Evolutionary conservation across 495 filamentous ascomycete species (phyloP).

Genomic region (Aspergillus panamensis): DNA sequence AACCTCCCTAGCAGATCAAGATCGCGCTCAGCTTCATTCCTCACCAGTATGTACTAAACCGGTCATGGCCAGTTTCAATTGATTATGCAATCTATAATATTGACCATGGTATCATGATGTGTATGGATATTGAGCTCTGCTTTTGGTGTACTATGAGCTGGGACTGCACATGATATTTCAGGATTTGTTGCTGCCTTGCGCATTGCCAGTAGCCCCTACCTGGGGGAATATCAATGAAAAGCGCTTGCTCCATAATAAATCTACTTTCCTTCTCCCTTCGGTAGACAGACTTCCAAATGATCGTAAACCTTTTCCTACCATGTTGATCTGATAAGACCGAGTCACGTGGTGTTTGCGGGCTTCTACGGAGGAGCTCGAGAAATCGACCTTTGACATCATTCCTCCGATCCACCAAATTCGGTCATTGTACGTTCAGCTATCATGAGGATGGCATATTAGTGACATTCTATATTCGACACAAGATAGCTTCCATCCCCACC

Average conservation of each 20-base stretch:
- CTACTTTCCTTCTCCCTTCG: background rate
- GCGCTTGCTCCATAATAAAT: too few species aligned
- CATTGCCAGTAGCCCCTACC: too few species aligned
- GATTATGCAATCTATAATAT: background rate
- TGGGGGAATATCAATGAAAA: too few species aligned
- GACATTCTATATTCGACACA: background rate
- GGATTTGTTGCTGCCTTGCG: too few species aligned
- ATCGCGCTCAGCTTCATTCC: background rate
- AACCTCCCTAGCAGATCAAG: background rate
- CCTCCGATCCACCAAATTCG: background rate
- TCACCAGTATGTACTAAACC: background rate
- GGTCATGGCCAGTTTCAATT: background rate
- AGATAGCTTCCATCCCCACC: background rate
- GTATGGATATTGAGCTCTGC: slow-evolving; percentile 22
- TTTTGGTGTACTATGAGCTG: background rate
- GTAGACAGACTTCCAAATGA: background rate
- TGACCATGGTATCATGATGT: slow-evolving; percentile 20
- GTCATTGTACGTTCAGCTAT: too few species aligned
- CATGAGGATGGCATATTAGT: too few species aligned
- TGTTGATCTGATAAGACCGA: slow-evolving; percentile 24
- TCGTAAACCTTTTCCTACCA: background rate
- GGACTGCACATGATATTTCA: background rate
- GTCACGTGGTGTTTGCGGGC: slow-evolving; percentile 36
- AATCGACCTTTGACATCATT: slow-evolving; percentile 2
- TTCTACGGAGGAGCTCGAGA: slow-evolving; percentile 32